Conservation (phyloP, 805 yeast species). For the Grigorovia jiainica region DNA sequence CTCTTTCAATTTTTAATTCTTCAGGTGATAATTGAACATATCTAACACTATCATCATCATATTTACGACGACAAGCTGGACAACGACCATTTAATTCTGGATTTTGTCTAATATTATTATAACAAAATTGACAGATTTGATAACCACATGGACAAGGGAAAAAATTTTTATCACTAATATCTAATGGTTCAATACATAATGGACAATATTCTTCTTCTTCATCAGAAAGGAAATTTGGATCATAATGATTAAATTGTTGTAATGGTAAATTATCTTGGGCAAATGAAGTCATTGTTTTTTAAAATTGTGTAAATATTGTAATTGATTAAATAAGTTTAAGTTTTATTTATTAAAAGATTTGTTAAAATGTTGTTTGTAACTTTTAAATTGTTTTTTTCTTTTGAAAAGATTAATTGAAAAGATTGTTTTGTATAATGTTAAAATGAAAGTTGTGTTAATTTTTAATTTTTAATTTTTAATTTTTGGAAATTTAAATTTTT, state of each 20-base stretch:
- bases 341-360: too few relatives aligned
- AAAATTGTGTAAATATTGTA: not conserved
- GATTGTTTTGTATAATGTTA: too few relatives aligned
- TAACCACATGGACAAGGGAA: slow-evolving; percentile 99
- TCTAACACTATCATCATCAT: slow-evolving; percentile 88
- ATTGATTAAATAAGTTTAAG: too few relatives aligned
- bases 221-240: slow-evolving; percentile 27
- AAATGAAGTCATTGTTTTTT: slow-evolving; percentile 14
- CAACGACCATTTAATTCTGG: slow-evolving; percentile 94
- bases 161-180: slow-evolving; percentile 88
- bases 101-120: slow-evolving; percentile 89
- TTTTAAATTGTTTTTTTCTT: too few relatives aligned
- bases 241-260: slow-evolving; percentile 24
- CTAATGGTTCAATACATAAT: slow-evolving; percentile 96
- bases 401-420: too few relatives aligned
- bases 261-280: slow-evolving; percentile 25
- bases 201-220: slow-evolving; percentile 50
- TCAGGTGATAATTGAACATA: slow-evolving; percentile 77
- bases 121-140: slow-evolving; percentile 96
- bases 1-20: slow-evolving; percentile 72
- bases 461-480: too few relatives aligned
- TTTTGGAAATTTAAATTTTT: too few relatives aligned
- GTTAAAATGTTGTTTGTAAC: not conserved
- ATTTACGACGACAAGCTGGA: slow-evolving; percentile 93
- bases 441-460: too few relatives aligned